A percentile compares a stretch with the other conserved stretches of the same genome.
These are phyloP conservation scores for Saccharomycopsis hybrid DNA, from an alignment of 1,139 yeast genomes.

Conservation along the genomic window DNA sequence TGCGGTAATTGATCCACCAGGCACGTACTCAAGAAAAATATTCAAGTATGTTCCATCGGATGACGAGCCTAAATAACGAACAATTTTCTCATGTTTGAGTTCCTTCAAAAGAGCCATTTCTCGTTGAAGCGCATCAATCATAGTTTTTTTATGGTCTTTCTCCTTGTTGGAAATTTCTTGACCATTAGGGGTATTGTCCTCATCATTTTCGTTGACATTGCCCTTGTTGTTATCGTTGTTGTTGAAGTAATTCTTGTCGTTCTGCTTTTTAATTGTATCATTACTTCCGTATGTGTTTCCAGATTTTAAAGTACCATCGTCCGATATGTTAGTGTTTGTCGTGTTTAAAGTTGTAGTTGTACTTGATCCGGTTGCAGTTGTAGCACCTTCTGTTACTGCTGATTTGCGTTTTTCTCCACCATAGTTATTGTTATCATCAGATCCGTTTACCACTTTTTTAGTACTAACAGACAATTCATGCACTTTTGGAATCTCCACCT, in stretches of 20 bases:
- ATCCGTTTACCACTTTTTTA: neutral
- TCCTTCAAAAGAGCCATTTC: constrained; percentile 78
- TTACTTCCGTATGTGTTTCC: constrained; percentile 49
- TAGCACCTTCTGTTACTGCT: neutral
- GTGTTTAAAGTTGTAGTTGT: too few species aligned
- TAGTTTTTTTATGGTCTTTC: constrained; percentile 42
- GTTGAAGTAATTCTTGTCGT: constrained; percentile 33
- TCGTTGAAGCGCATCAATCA: constrained; percentile 79
- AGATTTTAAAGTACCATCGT: neutral
- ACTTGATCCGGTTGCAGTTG: constrained; percentile 3
- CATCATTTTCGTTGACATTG: constrained; percentile 9
- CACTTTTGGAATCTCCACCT: constrained; percentile 57
- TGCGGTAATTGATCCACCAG: constrained; percentile 92
- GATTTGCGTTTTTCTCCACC: too few species aligned
- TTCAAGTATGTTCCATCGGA: constrained; percentile 65
- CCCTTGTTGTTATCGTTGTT: constrained; percentile 20
- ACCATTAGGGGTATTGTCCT: constrained; percentile 18
- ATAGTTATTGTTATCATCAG: neutral
- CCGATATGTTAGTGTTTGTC: neutral
- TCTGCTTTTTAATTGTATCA: constrained; percentile 93
- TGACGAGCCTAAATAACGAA: constrained; percentile 81
- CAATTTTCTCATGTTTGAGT: constrained; percentile 86
- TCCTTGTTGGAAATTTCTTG: constrained; percentile 21
- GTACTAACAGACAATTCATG: constrained; percentile 22
- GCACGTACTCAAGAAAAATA: constrained; percentile 89